Evolutionary conservation across 306 rosid species (phyloP), one percentile per base, ranked within the genome.

Genomic region (Inga oerstediana): DNA sequence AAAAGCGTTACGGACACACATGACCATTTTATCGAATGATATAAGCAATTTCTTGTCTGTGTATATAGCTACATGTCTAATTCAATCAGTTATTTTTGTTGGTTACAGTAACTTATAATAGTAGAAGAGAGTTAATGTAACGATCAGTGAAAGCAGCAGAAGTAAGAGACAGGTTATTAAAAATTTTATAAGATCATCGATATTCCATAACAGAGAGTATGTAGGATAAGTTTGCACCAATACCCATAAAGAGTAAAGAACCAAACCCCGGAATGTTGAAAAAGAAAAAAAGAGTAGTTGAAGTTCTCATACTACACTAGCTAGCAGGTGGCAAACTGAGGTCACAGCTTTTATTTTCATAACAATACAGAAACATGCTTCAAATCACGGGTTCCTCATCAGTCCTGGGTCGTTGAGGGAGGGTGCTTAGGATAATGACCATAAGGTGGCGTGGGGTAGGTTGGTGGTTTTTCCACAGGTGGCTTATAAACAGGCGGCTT

Each of bases 341-440:
- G 24, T 35, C 44, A 34, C 72, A 14, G 22, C 41, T 16, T 34
- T 67, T 67, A 67, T 67, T 35, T 32, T 34, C 39, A 32, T 15
- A 67, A 35, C 8, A 35, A 16, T 35, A 32, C 68, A 11, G 12
- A 67, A 67, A 67, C 22, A 72, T 49, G 19, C 54, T 27, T 7
- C 68, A 45, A 45, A 72, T 46, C 41, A 45, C 7, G 3, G 59
- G 9, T 15, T 27, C 19, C 58, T 62, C 68, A 3, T 62, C 68
- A 62, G 68, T 62, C 27, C 68, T 3, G 7, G n/a, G 72, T 72
- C 22, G 49, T 3, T 22, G 56, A 45, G 14, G 76, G 76, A 72
- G 16, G 85, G 81, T 76, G 81, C 81, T 74, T 74, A 13, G 77
- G 61, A 74, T 74, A 74, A 2, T 76, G 56, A 0, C 59, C 76